Percentiles rank a stretch among this genome's conserved stretches.
These are phyloP conservation scores for Penicillium sp. DNA, from an alignment of 2,329 filamentous ascomycete genomes.

Conservation along the genomic window DNA sequence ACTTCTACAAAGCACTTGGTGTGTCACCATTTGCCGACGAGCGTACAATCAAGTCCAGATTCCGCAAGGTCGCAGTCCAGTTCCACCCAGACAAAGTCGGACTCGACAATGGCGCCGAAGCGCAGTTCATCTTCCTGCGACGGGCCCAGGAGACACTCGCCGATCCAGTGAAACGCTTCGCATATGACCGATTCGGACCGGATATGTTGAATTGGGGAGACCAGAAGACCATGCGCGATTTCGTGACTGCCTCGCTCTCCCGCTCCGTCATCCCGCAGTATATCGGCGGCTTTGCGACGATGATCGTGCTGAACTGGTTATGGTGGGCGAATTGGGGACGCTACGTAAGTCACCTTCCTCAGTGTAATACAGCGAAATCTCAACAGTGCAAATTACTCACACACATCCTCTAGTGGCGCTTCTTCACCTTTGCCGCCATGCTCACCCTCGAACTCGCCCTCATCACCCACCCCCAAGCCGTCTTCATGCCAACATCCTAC, in stretches of 20 bases:
- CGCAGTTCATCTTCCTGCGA: slow-evolving; percentile 80
- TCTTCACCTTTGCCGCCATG: slow-evolving; percentile 55
- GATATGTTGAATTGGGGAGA: slow-evolving; percentile 63
- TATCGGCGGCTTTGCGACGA: slow-evolving; percentile 37
- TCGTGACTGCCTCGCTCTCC: slow-evolving; percentile 65
- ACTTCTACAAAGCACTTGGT: slow-evolving; percentile 78
- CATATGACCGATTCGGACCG: slow-evolving; percentile 86
- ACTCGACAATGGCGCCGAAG: slow-evolving; percentile 43
- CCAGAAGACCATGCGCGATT: slow-evolving; percentile 67
- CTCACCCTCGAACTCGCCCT: slow-evolving; percentile 60
- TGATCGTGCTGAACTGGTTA: slow-evolving; percentile 41
- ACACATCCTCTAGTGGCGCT: slow-evolving; percentile 47
- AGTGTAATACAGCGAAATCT: background rate
- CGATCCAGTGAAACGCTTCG: slow-evolving; percentile 76
- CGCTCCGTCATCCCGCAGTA: slow-evolving; percentile 41
- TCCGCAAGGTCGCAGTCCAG: slow-evolving; percentile 70
- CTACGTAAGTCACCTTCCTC: slow-evolving; percentile 42
- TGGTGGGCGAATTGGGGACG: slow-evolving; percentile 47
- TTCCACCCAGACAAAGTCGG: slow-evolving; percentile 82
- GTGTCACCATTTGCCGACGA: slow-evolving; percentile 70
- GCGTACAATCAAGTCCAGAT: slow-evolving; percentile 77
- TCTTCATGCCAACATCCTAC: slow-evolving; percentile 39
- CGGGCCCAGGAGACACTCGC: slow-evolving; percentile 77
- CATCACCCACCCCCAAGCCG: slow-evolving; percentile 53
- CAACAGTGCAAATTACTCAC: background rate